Percentiles rank a stretch among this genome's conserved stretches.
Evolutionary conservation across 257 asterid genomes (phyloP).

Genomic region (Scutellaria galericulata): DNA sequence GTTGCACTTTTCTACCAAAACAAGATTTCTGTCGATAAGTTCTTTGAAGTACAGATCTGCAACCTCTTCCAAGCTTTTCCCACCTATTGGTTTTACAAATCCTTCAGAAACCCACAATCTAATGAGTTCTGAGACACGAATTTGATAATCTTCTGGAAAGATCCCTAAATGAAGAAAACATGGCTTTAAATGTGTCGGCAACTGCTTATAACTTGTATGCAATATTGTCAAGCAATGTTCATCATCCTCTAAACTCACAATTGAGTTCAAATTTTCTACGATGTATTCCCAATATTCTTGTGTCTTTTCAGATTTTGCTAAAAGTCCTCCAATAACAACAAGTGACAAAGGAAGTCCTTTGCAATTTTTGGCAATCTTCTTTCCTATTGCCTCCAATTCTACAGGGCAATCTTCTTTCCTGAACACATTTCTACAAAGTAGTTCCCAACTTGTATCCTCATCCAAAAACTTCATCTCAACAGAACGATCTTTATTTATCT

Average conservation of each 20-base stretch:
- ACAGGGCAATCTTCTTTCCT: constrained; percentile 19
- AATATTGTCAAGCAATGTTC: constrained; percentile 24
- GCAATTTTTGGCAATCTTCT: constrained; percentile 24
- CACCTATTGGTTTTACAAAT: neutral
- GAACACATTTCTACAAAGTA: constrained; percentile 13
- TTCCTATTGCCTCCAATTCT: constrained; percentile 33
- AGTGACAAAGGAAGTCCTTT: constrained; percentile 40
- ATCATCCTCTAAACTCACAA: constrained; percentile 17
- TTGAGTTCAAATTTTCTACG: constrained; percentile 6
- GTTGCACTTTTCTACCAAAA: neutral
- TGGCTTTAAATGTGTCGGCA: constrained; percentile 30
- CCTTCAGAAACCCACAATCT: constrained; percentile 33
- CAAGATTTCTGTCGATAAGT: constrained; percentile 29
- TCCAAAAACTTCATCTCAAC: constrained; percentile 19
- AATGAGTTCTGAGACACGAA: constrained; percentile 6
- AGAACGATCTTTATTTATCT: neutral
- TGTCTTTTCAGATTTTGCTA: neutral
- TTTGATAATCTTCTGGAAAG: constrained; percentile 18
- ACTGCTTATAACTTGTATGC: constrained; percentile 1
- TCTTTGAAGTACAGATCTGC: constrained; percentile 1
- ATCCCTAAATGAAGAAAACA: constrained; percentile 30
- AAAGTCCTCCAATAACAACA: constrained; percentile 33
- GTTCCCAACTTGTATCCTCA: constrained; percentile 25
- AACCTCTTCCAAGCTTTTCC: constrained; percentile 18
- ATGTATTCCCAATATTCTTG: constrained; percentile 9